phyloP scores from a whole-genome alignment of 352 stramenopile species.

The Phytopythium cucurbitacearum region DNA sequence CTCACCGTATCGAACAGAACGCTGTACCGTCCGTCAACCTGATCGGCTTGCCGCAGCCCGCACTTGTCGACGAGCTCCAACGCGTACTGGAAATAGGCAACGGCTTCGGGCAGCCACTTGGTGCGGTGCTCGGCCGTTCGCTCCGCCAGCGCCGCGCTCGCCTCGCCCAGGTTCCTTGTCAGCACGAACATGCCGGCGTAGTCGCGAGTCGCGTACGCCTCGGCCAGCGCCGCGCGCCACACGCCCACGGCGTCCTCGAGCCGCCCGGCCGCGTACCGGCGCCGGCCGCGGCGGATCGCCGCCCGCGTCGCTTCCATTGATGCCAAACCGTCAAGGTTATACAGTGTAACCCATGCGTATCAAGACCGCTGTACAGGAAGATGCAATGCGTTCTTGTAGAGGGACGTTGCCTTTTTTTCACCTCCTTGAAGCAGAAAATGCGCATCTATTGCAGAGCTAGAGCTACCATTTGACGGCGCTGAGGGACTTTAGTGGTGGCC shows the following conservation, averaged over 20 bases:
- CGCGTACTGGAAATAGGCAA: slow-evolving; percentile 44
- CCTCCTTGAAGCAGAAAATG: too few relatives aligned
- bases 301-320: slow-evolving; percentile 25
- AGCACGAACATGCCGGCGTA: slow-evolving; percentile 63
- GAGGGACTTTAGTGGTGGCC: slow-evolving; percentile 10
- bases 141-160: slow-evolving; percentile 19
- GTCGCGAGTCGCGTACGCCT: slow-evolving; percentile 43
- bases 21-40: slow-evolving; percentile 15
- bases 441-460: too few relatives aligned
- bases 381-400: slow-evolving; percentile 5
- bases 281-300: slow-evolving; percentile 34
- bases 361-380: background rate
- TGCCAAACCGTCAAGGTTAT: background rate
- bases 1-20: slow-evolving; percentile 23
- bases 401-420: background rate
- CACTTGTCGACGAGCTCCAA: slow-evolving; percentile 42
- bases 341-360: background rate
- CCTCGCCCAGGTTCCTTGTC: slow-evolving; percentile 63
- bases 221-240: slow-evolving; percentile 48
- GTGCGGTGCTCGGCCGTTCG: background rate
- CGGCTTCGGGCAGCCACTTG: slow-evolving; percentile 19
- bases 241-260: slow-evolving; percentile 24
- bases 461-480: too few relatives aligned
- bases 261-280: slow-evolving; percentile 26
- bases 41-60: slow-evolving; percentile 10